Conservation (phyloP, 495 filamentous ascomycete genomes). For the Astrocystis sublimbata region DNA sequence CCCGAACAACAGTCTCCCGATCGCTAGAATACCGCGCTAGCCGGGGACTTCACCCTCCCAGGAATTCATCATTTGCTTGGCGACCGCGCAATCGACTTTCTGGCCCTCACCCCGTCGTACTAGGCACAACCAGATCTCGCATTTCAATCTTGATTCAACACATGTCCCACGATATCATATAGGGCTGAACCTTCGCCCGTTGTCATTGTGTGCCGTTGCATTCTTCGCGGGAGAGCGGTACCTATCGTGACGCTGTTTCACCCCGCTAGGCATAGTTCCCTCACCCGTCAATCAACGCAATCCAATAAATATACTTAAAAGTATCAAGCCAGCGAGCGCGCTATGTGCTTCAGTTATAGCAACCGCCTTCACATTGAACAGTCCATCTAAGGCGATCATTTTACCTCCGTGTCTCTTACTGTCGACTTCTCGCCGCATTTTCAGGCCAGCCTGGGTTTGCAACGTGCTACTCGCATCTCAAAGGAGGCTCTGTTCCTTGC, state of each 20-base stretch:
- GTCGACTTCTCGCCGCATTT: neutral
- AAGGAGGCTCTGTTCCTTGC: neutral
- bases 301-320: neutral
- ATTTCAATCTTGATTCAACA: neutral
- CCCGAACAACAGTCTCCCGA: neutral
- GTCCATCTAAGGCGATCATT: neutral
- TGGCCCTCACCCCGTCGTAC: neutral
- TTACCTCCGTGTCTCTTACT: neutral
- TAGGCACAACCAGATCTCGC: neutral
- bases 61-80: constrained; percentile 5
- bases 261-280: constrained; percentile 5
- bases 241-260: neutral
- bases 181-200: neutral
- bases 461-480: neutral
- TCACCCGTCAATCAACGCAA: constrained; percentile 4
- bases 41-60: neutral
- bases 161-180: neutral
- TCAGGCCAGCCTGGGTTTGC: neutral
- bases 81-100: neutral
- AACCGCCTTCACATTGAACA: neutral
- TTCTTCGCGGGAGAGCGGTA: no score
- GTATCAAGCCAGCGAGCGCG: neutral
- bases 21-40: neutral
- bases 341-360: constrained; percentile 3
- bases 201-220: neutral